A percentile compares a stretch with the other conserved stretches of the same genome.
These are phyloP conservation scores for Quercus wislizeni DNA, from an alignment of 306 rosid species.

Conservation along the genomic window DNA sequence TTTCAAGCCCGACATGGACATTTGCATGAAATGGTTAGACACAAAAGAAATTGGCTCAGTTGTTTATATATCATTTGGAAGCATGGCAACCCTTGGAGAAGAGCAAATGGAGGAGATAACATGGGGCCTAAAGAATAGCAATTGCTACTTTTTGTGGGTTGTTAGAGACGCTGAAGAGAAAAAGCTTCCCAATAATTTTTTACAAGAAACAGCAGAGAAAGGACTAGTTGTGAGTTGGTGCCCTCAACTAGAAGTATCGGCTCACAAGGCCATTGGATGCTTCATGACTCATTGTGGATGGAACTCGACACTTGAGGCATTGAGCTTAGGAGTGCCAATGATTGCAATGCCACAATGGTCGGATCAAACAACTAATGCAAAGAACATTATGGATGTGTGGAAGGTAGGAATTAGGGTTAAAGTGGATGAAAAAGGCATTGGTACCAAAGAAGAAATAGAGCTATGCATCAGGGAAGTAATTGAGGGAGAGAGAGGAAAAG, in stretches of 20 bases:
- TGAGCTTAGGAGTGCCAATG: conserved; percentile 18
- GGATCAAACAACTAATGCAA: conserved; percentile 16
- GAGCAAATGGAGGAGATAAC: conserved; percentile 19
- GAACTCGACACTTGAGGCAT: conserved; percentile 22
- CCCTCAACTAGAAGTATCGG: conserved; percentile 8
- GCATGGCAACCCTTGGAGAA: conserved; percentile 6
- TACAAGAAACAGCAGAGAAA: not conserved
- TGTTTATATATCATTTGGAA: conserved; percentile 14
- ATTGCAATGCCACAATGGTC: conserved; percentile 22
- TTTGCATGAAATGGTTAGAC: conserved; percentile 11
- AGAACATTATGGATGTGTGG: conserved; percentile 18
- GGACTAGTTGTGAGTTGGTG: conserved; percentile 20
- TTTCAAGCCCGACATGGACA: conserved; percentile 2
- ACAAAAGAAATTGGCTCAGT: conserved; percentile 13
- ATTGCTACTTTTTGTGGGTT: conserved; percentile 12
- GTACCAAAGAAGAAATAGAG: conserved; percentile 8
- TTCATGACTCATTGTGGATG: conserved; percentile 23
- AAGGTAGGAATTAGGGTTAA: conserved; percentile 11
- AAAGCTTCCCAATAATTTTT: conserved; percentile 15
- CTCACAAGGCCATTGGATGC: conserved; percentile 1
- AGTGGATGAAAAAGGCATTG: not conserved
- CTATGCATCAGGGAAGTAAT: conserved; percentile 8
- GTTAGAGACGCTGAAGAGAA: conserved; percentile 11
- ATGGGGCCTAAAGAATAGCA: not conserved
- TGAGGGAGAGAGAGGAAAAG: conserved; percentile 13